phyloP scores from a whole-genome alignment of 768 basidiomycete species.

The Phylloporus sp. region DNA sequence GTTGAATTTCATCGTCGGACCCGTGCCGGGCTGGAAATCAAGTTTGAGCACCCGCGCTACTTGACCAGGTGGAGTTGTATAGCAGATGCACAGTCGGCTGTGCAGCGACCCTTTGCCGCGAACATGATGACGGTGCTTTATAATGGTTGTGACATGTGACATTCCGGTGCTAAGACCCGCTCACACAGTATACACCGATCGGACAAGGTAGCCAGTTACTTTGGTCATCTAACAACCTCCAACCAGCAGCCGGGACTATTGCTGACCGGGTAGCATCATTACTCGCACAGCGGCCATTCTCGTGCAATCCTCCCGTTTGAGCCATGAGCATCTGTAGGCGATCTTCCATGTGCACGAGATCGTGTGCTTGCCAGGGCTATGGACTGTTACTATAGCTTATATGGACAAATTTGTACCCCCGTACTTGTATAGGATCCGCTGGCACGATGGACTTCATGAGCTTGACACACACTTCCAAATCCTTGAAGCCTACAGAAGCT shows the following conservation, averaged over 20 bases:
- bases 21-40: not conserved
- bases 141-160: slow-evolving; percentile 21
- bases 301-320: not conserved
- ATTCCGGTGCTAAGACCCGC: too few species aligned
- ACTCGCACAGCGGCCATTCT: not conserved
- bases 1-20: slow-evolving; percentile 41
- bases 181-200: slow-evolving; percentile 49
- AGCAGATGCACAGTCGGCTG: slow-evolving; percentile 20
- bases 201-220: slow-evolving; percentile 61
- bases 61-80: not conserved
- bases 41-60: not conserved
- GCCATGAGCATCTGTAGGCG: slow-evolving; percentile 41
- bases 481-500: slow-evolving; percentile 16
- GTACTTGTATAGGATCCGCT: slow-evolving; percentile 14
- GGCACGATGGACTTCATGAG: slow-evolving; percentile 11
- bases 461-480: slow-evolving; percentile 16
- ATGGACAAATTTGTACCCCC: not conserved
- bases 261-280: not conserved
- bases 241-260: slow-evolving; percentile 36
- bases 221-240: slow-evolving; percentile 43
- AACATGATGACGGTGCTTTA: slow-evolving; percentile 11
- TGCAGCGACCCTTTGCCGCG: not conserved
- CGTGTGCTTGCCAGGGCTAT: slow-evolving; percentile 48
- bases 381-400: not conserved
- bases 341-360: slow-evolving; percentile 52